Evolutionary conservation across 2,329 filamentous ascomycete species (phyloP).

Genomic region (Neonectria neomacrospora): DNA sequence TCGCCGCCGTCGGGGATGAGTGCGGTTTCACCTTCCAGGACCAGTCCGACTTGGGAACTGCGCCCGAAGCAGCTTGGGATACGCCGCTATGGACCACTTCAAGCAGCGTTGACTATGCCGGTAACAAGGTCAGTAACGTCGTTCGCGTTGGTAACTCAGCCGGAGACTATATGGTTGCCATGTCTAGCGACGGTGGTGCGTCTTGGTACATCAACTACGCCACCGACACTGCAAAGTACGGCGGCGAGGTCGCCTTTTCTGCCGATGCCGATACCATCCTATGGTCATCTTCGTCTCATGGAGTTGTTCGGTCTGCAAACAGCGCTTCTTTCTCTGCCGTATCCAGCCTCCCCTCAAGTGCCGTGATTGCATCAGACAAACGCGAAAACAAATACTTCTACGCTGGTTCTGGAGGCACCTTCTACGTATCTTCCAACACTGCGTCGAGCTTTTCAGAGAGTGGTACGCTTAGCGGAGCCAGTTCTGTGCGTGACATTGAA

Average conservation of each 20-base stretch:
- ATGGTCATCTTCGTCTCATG: constrained; percentile 55
- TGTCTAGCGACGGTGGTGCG: constrained; percentile 62
- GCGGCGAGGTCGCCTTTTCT: constrained; percentile 61
- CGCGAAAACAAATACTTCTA: constrained; percentile 64
- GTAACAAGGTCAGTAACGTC: constrained; percentile 57
- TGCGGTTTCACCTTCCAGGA: constrained; percentile 62
- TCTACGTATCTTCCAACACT: constrained; percentile 64
- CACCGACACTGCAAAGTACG: constrained; percentile 55
- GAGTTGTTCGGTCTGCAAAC: constrained; percentile 56
- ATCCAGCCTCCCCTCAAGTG: constrained; percentile 55
- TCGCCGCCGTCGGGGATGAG: constrained; percentile 63
- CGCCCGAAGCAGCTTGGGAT: constrained; percentile 59
- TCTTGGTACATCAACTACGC: constrained; percentile 61
- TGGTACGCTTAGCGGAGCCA: constrained; percentile 52
- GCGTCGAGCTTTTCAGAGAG: constrained; percentile 58
- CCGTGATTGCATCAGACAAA: constrained; percentile 66
- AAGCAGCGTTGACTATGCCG: constrained; percentile 60
- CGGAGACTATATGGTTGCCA: constrained; percentile 57
- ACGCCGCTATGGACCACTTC: constrained; percentile 59
- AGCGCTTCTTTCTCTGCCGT: constrained; percentile 56
- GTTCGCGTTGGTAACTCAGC: constrained; percentile 61
- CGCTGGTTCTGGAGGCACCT: constrained; percentile 55
- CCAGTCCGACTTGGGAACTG: constrained; percentile 51
- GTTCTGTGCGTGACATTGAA: constrained; percentile 64
- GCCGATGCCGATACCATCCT: constrained; percentile 62